Evolutionary conservation across 2,329 filamentous ascomycete species (phyloP).

Genomic region (Emergomyces pasteurianus): DNA sequence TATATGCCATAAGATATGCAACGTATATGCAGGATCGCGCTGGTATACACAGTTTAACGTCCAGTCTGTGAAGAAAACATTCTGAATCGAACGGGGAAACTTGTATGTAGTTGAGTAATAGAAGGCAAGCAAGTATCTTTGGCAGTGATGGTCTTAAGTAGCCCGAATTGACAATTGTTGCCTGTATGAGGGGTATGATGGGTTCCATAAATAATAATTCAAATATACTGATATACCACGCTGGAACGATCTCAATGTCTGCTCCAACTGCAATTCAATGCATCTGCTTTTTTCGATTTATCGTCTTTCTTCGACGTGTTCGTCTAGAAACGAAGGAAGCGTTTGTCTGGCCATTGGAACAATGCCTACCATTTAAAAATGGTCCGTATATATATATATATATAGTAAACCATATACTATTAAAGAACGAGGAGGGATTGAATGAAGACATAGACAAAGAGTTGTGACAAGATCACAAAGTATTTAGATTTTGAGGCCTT

Average conservation of each 20-base stretch:
- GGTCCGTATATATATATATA: background rate
- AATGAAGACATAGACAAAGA: background rate
- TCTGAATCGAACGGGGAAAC: background rate
- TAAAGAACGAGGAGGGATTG: background rate
- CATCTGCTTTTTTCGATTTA: too few species aligned
- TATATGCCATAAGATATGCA: background rate
- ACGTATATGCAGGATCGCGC: background rate
- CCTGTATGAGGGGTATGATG: background rate
- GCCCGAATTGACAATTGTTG: background rate
- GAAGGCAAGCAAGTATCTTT: background rate
- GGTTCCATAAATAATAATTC: background rate
- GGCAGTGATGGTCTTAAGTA: background rate
- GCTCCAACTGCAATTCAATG: too few species aligned
- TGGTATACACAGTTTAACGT: background rate
- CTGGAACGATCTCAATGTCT: background rate
- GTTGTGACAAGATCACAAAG: background rate
- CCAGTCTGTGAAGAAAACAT: background rate
- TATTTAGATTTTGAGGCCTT: background rate
- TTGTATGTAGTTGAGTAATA: background rate
- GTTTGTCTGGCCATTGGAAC: background rate
- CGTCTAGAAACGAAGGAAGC: background rate
- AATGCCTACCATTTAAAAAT: background rate
- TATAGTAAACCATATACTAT: background rate
- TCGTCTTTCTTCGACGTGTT: conserved; percentile 1
- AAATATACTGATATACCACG: background rate